Evolutionary conservation across 2,329 filamentous ascomycete species (phyloP).

Genomic region (Fusarium pininemorale): DNA sequence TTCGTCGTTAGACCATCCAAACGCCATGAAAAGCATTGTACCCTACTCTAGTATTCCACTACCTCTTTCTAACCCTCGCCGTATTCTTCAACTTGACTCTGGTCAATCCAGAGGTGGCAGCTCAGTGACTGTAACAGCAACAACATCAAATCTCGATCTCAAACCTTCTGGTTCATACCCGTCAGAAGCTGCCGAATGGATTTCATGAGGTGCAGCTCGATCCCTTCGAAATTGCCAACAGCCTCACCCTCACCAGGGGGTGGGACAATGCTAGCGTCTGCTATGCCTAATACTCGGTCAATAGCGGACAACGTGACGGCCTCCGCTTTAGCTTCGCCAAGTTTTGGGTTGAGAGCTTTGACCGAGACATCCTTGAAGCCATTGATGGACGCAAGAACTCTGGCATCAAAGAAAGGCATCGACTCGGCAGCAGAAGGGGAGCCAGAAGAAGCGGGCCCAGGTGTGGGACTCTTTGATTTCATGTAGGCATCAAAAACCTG

Average conservation of each 20-base stretch:
- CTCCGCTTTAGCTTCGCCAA: constrained; percentile 55
- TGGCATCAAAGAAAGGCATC: constrained; percentile 49
- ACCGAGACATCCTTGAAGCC: constrained; percentile 58
- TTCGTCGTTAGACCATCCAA: constrained; percentile 41
- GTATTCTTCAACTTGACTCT: neutral
- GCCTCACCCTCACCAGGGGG: constrained; percentile 47
- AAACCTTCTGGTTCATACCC: constrained; percentile 53
- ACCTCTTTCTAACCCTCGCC: constrained; percentile 3
- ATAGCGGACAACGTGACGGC: constrained; percentile 60
- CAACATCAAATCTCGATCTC: constrained; percentile 5
- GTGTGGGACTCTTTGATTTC: constrained; percentile 49
- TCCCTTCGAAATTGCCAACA: constrained; percentile 49
- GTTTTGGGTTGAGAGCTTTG: constrained; percentile 52
- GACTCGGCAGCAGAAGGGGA: constrained; percentile 34
- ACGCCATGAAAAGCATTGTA: constrained; percentile 36
- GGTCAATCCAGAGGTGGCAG: neutral
- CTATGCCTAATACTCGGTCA: constrained; percentile 59
- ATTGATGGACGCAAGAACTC: constrained; percentile 53
- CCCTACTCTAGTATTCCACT: constrained; percentile 16
- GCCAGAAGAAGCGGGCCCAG: constrained; percentile 41
- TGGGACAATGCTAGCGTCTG: constrained; percentile 54
- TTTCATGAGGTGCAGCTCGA: constrained; percentile 54
- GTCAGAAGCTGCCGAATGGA: constrained; percentile 51
- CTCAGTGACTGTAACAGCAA: neutral
- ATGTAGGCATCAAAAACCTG: constrained; percentile 56